Conservation (phyloP, 2,329 filamentous ascomycete species). For the Xylaria sp. region DNA sequence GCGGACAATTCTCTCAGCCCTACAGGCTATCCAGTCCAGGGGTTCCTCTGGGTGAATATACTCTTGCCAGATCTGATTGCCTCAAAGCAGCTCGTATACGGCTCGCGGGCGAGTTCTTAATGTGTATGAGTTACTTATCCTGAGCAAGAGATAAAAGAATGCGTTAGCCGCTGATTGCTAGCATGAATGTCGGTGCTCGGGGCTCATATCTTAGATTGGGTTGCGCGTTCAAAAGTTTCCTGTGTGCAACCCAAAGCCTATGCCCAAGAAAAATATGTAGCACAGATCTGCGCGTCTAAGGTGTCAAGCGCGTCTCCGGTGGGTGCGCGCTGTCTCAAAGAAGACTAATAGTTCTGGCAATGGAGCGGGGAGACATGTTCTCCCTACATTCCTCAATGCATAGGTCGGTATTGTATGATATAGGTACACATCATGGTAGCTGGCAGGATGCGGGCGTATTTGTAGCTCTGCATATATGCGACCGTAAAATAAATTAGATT, state of each 20-base stretch:
- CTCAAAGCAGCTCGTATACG: background rate
- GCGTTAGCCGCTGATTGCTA: background rate
- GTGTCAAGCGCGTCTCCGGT: background rate
- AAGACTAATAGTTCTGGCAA: too few relatives aligned
- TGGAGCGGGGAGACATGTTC: background rate
- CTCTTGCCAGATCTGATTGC: background rate
- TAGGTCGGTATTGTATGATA: background rate
- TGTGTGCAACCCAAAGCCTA: background rate
- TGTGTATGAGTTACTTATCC: background rate
- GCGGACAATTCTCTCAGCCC: background rate
- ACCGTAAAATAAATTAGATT: background rate
- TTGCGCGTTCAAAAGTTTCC: background rate
- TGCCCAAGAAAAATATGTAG: background rate
- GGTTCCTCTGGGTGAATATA: background rate
- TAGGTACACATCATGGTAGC: background rate
- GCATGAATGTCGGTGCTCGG: background rate
- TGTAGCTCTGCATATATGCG: background rate
- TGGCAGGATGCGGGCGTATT: background rate
- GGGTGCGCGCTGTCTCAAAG: background rate
- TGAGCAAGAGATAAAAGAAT: too few relatives aligned
- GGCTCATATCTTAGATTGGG: background rate
- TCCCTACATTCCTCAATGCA: background rate
- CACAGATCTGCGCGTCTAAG: background rate
- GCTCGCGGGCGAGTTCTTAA: background rate
- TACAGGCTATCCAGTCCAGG: background rate